Evolutionary conservation across 2,329 filamentous ascomycete genomes (phyloP), one percentile per base, ranked within the genome.

Genomic region (Torrubiella hemipterigena): DNA sequence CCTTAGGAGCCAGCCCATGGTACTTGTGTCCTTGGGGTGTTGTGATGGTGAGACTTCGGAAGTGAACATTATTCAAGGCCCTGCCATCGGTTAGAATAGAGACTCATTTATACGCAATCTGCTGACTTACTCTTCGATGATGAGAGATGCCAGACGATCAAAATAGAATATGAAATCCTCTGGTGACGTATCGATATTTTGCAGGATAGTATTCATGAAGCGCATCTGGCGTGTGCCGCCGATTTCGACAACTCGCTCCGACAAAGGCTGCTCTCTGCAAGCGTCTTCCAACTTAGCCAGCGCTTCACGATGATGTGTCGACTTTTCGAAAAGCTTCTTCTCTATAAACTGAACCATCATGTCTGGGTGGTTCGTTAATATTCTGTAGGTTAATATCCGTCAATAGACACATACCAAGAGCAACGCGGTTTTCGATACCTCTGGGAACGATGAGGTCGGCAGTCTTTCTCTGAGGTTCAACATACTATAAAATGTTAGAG

Each of bases 91-190:
- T 28, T 9, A n/a, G 10, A 27, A 29, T 26, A 18, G n/a, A 24
- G 33, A 19, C 38, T 29, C 22, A 17, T 21, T 27, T 20, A 19
- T 11, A 8, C 6, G 3, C n/a, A 7, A 15, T 14, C 15, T 4
- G n/a, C 15, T 10, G 16, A 57, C 68, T 38, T 55, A 78, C 72
- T 76, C 63, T 54, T 96, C 89, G 28, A 96, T 73, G 17, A 96
- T 65, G 31, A 95, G 64, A n/a, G 81, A 75, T 3, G 83, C 76
- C 22, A 96, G 64, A 22, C 91, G 74, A 55, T 98, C 86, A 54
- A 96, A 95, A 57, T 96, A 96, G 57, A 96, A 96, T 39, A 94
- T 84, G 51, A 95, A 96, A 45, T 96, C 87, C 50, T 94, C 89
- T 25, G 83, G 71, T 6, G 70, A 64, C 0, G 85, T 89, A 29